Evolutionary conservation across 345 rosid genomes (phyloP), one percentile per base, ranked within the genome.

Genomic region (Salix caprea): DNA sequence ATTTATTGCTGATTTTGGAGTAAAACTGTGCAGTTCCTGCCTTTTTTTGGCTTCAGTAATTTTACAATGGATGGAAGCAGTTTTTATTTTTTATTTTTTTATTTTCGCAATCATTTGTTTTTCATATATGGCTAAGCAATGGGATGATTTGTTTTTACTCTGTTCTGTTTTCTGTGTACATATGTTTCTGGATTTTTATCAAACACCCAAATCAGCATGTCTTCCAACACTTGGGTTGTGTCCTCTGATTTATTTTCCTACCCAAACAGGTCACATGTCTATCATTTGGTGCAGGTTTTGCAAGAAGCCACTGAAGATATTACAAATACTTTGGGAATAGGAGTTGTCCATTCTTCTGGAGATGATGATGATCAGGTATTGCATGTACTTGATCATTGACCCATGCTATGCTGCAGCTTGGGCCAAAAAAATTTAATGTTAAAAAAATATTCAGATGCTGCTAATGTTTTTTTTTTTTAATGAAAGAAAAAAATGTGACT

Each of bases 341-440:
- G 80, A 73, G 82, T 84, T 70, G 82, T 84, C 66, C 81, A 81
- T 77, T 84, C 90, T 56, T 80, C 92, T 26, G 91, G 79, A 19
- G 88, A 87, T 81, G 90, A 87, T 67, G 91, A 88, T 80, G 92
- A 89, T 36, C 89, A 86, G 94, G 91, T 90, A 79, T 36, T 36
- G 37, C 7, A 36, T 36, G 37, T 36, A 5, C 37, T 36, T 36
- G 37, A 36, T 36, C 37, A 36, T 36, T 36, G 6, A 36, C 7
- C 37, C 37, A 36, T 36, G 37, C 37, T 36, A 36, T 36, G 37
- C 37, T 36, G 37, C 37, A 36, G 7, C 37, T 36, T 36, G 6
- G 37, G 6, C 37, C 6, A 36, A 5, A 36, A 36, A 36, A 5
- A 0, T 0, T 5, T 36, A 36, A 36, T 36, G 37, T 1, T 36